A percentile compares a stretch with the other conserved stretches of the same genome.
Conservation (phyloP, 768 basidiomycete genomes). For the Mycena maculata region DNA sequence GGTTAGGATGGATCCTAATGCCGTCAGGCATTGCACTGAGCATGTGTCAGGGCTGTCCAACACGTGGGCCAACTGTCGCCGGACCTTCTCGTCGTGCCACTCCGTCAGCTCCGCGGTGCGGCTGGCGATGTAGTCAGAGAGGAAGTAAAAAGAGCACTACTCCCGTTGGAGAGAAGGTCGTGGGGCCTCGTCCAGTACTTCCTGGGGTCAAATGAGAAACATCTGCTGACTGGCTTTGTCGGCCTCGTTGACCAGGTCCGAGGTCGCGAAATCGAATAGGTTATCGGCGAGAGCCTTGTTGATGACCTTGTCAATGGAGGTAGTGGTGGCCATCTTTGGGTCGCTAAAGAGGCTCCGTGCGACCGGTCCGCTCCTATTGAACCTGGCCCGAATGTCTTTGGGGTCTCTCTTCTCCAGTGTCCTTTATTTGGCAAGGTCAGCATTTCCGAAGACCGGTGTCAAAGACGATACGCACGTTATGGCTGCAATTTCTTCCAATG, state of each 20-base stretch:
- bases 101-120: conserved; percentile 9
- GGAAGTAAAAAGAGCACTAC: conserved; percentile 2
- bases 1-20: too few relatives aligned
- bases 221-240: conserved; percentile 5
- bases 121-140: conserved; percentile 2
- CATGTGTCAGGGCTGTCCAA: conserved; percentile 5
- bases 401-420: background rate
- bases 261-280: conserved; percentile 1
- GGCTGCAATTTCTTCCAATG: conserved; percentile 5
- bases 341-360: conserved; percentile 11
- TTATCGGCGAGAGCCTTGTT: conserved; percentile 6
- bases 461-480: conserved; percentile 20
- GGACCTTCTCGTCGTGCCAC: conserved; percentile 2
- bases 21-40: too few relatives aligned
- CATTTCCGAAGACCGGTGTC: background rate
- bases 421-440: conserved; percentile 19
- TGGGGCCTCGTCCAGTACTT: conserved; percentile 5
- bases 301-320: conserved; percentile 3
- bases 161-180: background rate
- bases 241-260: background rate
- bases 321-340: background rate
- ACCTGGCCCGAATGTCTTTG: background rate
- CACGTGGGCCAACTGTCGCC: background rate
- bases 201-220: conserved; percentile 13
- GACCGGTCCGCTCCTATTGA: conserved; percentile 5